Evolutionary conservation across 1,284 basidiomycete species (phyloP).

Genomic region (Leccinum subrobustum): DNA sequence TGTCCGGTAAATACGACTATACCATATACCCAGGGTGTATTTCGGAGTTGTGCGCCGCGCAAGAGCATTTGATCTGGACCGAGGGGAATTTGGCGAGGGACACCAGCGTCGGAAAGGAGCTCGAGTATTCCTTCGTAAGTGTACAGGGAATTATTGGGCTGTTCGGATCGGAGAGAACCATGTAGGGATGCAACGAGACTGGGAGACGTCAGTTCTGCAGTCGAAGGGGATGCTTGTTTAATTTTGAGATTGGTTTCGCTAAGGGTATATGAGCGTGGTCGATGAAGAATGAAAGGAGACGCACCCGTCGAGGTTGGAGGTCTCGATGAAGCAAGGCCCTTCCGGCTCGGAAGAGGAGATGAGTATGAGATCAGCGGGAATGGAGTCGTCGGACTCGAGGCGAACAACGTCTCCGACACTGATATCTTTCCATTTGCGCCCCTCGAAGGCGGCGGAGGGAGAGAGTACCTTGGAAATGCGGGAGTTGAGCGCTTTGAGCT

Average conservation of each 20-base stretch:
- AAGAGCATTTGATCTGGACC: conserved; percentile 95
- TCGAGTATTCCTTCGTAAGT: conserved; percentile 90
- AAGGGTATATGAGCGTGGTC: conserved; percentile 1
- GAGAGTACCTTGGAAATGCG: conserved; percentile 79
- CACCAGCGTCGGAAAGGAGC: conserved; percentile 54
- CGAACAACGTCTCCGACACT: conserved; percentile 92
- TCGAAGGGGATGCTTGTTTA: conserved; percentile 91
- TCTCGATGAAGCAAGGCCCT: conserved; percentile 97
- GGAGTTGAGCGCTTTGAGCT: conserved; percentile 68
- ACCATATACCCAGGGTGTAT: conserved; percentile 97
- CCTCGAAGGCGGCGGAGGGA: conserved; percentile 64
- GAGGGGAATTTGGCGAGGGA: conserved; percentile 81
- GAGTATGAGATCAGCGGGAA: conserved; percentile 92
- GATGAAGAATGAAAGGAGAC: conserved; percentile 26
- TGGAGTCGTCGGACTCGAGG: conserved; percentile 90
- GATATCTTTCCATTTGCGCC: conserved; percentile 87
- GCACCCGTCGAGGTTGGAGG: conserved; percentile 94
- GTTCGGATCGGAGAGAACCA: conserved; percentile 89
- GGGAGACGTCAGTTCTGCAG: conserved; percentile 62
- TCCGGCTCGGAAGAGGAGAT: conserved; percentile 93
- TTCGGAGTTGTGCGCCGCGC: conserved; percentile 93
- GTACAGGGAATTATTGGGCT: conserved; percentile 97
- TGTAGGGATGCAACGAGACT: conserved; percentile 70
- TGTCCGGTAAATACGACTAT: conserved; percentile 95
- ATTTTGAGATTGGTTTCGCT: conserved; percentile 99